phyloP scores from a whole-genome alignment of 352 stramenopile species.

The Elongisporangium undulatum region DNA sequence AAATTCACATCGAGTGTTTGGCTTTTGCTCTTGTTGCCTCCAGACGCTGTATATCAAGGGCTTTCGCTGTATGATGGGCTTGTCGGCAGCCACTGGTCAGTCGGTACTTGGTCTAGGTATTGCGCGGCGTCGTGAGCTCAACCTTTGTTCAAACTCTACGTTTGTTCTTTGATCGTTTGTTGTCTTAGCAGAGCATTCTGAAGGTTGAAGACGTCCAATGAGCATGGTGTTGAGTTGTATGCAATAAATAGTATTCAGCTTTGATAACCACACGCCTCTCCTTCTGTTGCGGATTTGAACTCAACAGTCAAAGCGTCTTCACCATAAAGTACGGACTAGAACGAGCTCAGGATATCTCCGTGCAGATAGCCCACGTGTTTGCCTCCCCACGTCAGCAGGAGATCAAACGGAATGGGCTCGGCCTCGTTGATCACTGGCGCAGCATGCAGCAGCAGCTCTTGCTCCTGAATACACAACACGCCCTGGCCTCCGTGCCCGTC shows the following conservation, averaged over 20 bases:
- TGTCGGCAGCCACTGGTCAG: too few relatives aligned
- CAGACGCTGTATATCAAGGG: too few relatives aligned
- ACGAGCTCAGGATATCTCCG: conserved; percentile 37
- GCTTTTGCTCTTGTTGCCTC: too few relatives aligned
- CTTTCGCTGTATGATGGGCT: too few relatives aligned
- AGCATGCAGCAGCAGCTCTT: conserved; percentile 39
- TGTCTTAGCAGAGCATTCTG: too few relatives aligned
- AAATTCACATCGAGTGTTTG: too few relatives aligned
- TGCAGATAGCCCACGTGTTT: conserved; percentile 60
- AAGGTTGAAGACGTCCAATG: not conserved
- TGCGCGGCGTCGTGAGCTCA: too few relatives aligned
- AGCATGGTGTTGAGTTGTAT: not conserved
- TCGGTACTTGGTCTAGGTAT: too few relatives aligned
- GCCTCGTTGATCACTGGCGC: conserved; percentile 36
- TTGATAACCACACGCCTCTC: not conserved
- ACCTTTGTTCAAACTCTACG: too few relatives aligned
- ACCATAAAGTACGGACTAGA: conserved; percentile 18
- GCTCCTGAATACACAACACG: conserved; percentile 62
- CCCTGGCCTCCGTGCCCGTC: conserved; percentile 59
- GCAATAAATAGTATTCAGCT: not conserved
- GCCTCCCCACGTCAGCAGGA: conserved; percentile 64
- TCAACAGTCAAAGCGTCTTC: not conserved
- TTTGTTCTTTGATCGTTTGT: too few relatives aligned
- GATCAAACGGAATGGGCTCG: conserved; percentile 57
- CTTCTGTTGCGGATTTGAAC: not conserved